These are phyloP conservation scores for Andrographis paniculata DNA, from an alignment of 305 asterid genomes.

Conservation along the genomic window DNA sequence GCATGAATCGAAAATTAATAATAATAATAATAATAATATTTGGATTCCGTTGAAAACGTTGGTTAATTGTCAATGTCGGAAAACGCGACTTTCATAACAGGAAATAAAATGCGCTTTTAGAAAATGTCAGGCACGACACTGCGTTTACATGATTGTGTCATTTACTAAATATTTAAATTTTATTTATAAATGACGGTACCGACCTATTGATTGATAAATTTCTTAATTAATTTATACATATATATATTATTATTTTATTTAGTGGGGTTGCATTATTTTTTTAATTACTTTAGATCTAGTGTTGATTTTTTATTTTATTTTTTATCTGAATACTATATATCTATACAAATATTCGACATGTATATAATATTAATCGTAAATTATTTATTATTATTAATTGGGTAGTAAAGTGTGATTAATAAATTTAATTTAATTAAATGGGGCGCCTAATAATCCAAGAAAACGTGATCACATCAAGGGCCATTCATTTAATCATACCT, in stretches of 20 bases:
- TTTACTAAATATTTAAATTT: constrained; percentile 6
- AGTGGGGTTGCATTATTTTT: not conserved
- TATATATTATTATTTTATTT: not conserved
- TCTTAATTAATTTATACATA: not conserved
- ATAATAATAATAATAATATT: no score
- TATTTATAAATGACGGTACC: constrained; percentile 16
- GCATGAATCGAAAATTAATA: no score
- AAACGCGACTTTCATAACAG: not conserved
- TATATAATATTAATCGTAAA: no score
- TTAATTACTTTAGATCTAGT: no score
- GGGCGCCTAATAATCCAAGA: constrained; percentile 30
- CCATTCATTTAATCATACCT: constrained; percentile 13
- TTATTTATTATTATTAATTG: not conserved
- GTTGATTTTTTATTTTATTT: no score
- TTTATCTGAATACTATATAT: no score
- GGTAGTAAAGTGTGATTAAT: not conserved
- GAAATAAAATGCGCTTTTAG: no score
- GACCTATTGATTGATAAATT: constrained; percentile 14
- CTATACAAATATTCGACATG: no score
- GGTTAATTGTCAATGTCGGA: constrained; percentile 14
- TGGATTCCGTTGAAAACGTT: not conserved
- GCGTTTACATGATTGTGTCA: constrained; percentile 12
- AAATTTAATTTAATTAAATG: not conserved
- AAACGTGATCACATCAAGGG: constrained; percentile 17
- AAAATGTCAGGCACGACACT: not conserved